A percentile compares a stretch with the other conserved stretches of the same genome.
Conservation (phyloP, 495 filamentous ascomycete species). For the Trypethelium eluteriae region DNA sequence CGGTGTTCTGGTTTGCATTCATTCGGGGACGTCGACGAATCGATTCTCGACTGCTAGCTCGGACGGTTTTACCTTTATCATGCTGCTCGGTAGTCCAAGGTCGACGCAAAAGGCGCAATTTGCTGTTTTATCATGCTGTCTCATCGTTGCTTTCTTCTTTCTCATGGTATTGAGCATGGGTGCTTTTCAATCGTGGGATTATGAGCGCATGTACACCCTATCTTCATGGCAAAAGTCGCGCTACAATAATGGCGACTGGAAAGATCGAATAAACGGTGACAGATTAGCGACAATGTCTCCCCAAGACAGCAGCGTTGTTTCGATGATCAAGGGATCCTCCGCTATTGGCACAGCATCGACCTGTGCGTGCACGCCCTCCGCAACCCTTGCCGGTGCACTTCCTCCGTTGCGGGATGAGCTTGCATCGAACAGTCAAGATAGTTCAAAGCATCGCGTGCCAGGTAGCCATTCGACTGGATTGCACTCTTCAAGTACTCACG, state of each 20-base stretch:
- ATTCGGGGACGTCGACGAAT: background rate
- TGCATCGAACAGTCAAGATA: background rate
- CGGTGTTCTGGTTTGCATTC: background rate
- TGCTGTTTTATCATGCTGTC: background rate
- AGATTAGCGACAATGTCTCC: background rate
- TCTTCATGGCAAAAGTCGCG: background rate
- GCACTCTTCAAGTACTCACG: background rate
- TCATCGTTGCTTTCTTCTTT: constrained; percentile 6
- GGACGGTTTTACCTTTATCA: background rate
- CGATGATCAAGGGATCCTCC: background rate
- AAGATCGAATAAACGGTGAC: constrained; percentile 1
- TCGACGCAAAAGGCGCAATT: background rate
- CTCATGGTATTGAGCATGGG: background rate
- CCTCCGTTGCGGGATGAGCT: background rate
- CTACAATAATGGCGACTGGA: background rate
- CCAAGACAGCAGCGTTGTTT: background rate
- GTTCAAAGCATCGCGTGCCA: background rate
- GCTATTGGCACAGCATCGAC: background rate
- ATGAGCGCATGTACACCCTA: background rate
- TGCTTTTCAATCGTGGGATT: background rate
- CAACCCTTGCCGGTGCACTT: background rate
- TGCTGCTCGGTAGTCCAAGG: background rate
- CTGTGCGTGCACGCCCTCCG: background rate
- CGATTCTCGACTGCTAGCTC: background rate
- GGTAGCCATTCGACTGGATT: background rate